These are phyloP conservation scores for Letharia columbiana DNA, from an alignment of 495 filamentous ascomycete genomes.

Conservation along the genomic window DNA sequence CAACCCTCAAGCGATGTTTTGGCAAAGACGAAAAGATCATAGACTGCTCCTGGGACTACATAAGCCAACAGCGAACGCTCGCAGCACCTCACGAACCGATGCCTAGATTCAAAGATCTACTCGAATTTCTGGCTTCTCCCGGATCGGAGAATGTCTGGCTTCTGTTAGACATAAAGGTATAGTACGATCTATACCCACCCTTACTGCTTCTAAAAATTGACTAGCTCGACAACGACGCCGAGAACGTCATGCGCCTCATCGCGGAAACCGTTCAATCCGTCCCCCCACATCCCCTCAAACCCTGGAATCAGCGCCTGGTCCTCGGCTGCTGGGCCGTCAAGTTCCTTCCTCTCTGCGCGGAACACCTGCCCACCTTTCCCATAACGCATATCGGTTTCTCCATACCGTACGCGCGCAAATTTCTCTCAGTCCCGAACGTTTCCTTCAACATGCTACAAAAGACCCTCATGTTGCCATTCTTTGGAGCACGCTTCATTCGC, in stretches of 20 bases:
- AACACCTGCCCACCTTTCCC: slow-evolving; percentile 58
- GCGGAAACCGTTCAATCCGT: slow-evolving; percentile 52
- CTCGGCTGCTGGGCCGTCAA: slow-evolving; percentile 70
- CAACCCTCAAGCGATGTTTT: slow-evolving; percentile 68
- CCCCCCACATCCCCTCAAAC: slow-evolving; percentile 32
- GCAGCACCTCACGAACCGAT: slow-evolving; percentile 60
- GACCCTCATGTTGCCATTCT: slow-evolving; percentile 51
- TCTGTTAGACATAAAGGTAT: slow-evolving; percentile 81
- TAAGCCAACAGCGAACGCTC: slow-evolving; percentile 59
- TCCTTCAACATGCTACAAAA: slow-evolving; percentile 67
- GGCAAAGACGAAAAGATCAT: slow-evolving; percentile 58
- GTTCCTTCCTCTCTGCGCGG: slow-evolving; percentile 50
- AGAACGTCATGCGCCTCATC: slow-evolving; percentile 57
- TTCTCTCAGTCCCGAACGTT: slow-evolving; percentile 52
- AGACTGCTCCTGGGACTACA: slow-evolving; percentile 66
- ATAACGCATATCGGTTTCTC: slow-evolving; percentile 68
- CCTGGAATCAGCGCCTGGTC: slow-evolving; percentile 64
- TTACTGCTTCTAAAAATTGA: slow-evolving; percentile 6
- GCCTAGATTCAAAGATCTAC: slow-evolving; percentile 65
- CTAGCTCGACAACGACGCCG: slow-evolving; percentile 59
- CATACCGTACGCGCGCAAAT: slow-evolving; percentile 56
- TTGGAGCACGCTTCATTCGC: slow-evolving; percentile 54
- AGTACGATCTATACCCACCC: not conserved
- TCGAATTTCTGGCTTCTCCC: slow-evolving; percentile 58
- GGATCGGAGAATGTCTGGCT: slow-evolving; percentile 62